These are phyloP conservation scores for Brettanomyces sp. DNA, from an alignment of 805 yeast genomes.

Conservation along the genomic window DNA sequence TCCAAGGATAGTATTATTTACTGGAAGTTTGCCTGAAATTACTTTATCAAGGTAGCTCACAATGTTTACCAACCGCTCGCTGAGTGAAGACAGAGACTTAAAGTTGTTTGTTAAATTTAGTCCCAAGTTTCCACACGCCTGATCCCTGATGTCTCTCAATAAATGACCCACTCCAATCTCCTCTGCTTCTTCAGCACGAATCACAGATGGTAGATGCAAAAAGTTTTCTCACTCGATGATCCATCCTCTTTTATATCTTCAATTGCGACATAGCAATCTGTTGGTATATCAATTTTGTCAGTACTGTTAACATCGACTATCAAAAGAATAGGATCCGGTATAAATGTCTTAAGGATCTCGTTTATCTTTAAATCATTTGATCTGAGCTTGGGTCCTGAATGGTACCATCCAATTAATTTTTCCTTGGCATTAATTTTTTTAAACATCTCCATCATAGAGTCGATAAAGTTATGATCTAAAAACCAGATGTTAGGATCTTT, in stretches of 20 bases:
- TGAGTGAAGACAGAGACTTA: conserved; percentile 79
- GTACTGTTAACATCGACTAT: conserved; percentile 87
- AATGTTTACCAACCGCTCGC: conserved; percentile 68
- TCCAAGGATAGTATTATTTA: conserved; percentile 84
- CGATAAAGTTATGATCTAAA: conserved; percentile 91
- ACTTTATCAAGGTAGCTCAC: conserved; percentile 72
- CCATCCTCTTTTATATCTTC: conserved; percentile 97
- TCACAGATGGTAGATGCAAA: conserved; percentile 82
- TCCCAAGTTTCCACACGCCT: conserved; percentile 89
- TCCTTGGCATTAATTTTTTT: conserved; percentile 96
- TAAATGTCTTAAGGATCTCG: conserved; percentile 78
- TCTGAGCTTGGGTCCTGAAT: conserved; percentile 88
- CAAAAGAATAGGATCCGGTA: conserved; percentile 70
- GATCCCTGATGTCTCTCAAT: conserved; percentile 88
- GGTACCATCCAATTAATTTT: conserved; percentile 97
- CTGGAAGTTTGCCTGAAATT: conserved; percentile 60
- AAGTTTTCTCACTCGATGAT: conserved; percentile 82
- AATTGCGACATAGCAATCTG: conserved; percentile 87
- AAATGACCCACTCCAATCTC: conserved; percentile 98
- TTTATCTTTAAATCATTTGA: conserved; percentile 86
- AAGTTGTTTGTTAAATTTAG: conserved; percentile 82
- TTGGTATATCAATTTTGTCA: conserved; percentile 78
- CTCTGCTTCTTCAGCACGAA: conserved; percentile 98
- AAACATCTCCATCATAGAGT: conserved; percentile 96
- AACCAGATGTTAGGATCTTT: conserved; percentile 91